Conservation (phyloP, 2,329 filamentous ascomycete genomes). For the Penicillium fuscoglaucum region DNA sequence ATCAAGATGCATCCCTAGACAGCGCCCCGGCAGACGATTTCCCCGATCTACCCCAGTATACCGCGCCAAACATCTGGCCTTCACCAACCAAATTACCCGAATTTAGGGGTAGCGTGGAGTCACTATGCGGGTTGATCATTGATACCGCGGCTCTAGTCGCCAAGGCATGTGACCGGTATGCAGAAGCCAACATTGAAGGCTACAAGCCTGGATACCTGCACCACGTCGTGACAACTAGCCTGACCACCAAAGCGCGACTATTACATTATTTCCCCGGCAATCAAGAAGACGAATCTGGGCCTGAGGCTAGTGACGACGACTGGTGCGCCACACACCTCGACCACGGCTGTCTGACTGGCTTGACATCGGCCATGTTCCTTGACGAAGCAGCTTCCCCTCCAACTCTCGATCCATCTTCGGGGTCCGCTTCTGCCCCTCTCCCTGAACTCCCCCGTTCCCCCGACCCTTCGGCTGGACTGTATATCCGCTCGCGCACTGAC, state of each 20-base stretch:
- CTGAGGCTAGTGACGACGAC: conserved; percentile 81
- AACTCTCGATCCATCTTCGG: conserved; percentile 33
- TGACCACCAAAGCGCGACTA: conserved; percentile 85
- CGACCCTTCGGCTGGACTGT: conserved; percentile 83
- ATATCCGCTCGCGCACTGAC: conserved; percentile 83
- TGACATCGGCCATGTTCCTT: conserved; percentile 95
- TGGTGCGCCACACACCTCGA: conserved; percentile 84
- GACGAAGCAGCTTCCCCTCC: conserved; percentile 62
- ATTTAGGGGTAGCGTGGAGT: conserved; percentile 71
- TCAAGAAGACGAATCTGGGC: conserved; percentile 41
- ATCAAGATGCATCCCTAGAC: conserved; percentile 42
- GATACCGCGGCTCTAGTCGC: conserved; percentile 87
- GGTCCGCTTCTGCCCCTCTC: conserved; percentile 45
- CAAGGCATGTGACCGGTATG: conserved; percentile 84
- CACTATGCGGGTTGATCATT: conserved; percentile 80
- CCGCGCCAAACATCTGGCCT: conserved; percentile 89
- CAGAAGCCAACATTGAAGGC: conserved; percentile 70
- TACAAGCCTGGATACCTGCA: conserved; percentile 82
- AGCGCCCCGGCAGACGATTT: conserved; percentile 39
- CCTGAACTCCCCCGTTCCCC: conserved; percentile 73
- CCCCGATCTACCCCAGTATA: conserved; percentile 76
- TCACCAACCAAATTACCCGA: conserved; percentile 66
- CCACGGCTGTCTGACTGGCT: conserved; percentile 87
- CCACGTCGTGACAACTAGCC: conserved; percentile 78
- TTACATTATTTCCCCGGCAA: conserved; percentile 81